A percentile compares a stretch with the other conserved stretches of the same genome.
Evolutionary conservation across 2,329 filamentous ascomycete genomes (phyloP).

Genomic region (Beauveria pseudobassiana): DNA sequence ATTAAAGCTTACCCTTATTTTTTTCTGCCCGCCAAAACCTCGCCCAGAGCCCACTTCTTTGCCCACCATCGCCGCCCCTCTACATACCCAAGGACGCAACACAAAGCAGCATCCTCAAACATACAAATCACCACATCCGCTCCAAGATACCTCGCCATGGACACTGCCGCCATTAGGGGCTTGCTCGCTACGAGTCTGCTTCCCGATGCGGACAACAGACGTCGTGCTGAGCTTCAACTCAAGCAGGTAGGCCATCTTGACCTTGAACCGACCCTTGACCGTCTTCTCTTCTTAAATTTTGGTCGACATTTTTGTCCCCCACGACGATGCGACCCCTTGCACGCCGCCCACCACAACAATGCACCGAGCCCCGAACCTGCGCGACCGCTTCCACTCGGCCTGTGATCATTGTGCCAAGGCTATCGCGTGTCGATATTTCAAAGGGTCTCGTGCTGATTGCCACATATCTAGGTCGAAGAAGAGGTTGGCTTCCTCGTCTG

Average conservation of each 20-base stretch:
- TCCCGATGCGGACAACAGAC: constrained; percentile 65
- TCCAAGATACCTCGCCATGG: constrained; percentile 44
- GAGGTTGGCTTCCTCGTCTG: constrained; percentile 85
- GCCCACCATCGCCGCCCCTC: neutral
- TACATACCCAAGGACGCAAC: neutral
- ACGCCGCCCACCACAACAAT: neutral
- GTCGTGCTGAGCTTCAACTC: constrained; percentile 71
- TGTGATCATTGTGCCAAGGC: neutral
- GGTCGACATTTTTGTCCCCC: constrained; percentile 7
- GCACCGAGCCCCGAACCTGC: neutral
- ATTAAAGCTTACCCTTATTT: neutral
- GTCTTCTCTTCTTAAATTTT: constrained; percentile 7
- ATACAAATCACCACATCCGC: neutral
- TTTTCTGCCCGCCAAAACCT: constrained; percentile 2
- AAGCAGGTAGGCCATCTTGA: constrained; percentile 56
- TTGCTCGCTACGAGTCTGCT: constrained; percentile 72
- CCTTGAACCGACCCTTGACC: neutral
- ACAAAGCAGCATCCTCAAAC: neutral
- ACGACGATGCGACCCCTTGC: constrained; percentile 3
- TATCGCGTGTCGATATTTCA: neutral
- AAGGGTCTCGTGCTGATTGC: neutral
- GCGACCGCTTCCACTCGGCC: neutral
- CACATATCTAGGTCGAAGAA: constrained; percentile 65
- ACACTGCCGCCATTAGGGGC: constrained; percentile 65
- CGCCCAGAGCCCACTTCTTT: neutral